A percentile compares a stretch with the other conserved stretches of the same genome.
Evolutionary conservation across 306 rosid genomes (phyloP).

Genomic region (Lagenaria siceraria): DNA sequence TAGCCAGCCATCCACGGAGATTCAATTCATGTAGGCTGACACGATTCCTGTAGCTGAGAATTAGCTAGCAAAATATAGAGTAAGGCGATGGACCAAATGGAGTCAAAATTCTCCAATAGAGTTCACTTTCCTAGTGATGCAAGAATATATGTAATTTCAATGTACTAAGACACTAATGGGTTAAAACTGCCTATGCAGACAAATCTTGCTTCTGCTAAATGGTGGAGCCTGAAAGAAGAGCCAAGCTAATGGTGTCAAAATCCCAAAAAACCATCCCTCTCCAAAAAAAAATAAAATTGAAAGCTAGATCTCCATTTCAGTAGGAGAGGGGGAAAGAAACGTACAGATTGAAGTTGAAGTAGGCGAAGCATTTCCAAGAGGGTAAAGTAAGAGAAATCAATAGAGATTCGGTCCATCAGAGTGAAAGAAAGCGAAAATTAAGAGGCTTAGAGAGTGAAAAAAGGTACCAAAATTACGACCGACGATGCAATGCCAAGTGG

Average conservation of each 20-base stretch:
- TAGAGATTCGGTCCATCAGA: background rate
- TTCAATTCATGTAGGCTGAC: background rate
- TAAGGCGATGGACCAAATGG: background rate
- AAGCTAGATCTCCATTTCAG: background rate
- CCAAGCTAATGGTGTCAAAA: background rate
- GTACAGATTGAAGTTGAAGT: background rate
- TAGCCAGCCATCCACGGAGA: background rate
- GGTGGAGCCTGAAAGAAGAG: background rate
- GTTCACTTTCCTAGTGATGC: background rate
- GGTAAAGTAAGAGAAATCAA: background rate
- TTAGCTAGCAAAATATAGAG: background rate
- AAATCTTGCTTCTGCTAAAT: background rate
- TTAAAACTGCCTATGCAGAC: background rate
- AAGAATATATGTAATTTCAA: background rate
- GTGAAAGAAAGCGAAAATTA: background rate
- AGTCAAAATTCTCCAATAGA: background rate
- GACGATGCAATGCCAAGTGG: constrained; percentile 98
- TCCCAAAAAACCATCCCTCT: background rate
- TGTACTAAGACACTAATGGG: background rate
- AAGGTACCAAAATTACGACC: constrained; percentile 85
- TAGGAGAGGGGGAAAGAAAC: background rate
- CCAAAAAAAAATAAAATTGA: background rate
- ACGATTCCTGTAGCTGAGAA: background rate
- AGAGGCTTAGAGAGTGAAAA: background rate
- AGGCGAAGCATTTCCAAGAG: background rate